phyloP scores from a whole-genome alignment of 2,329 filamentous ascomycete species.

The Iodosphaeria phyllophila region DNA sequence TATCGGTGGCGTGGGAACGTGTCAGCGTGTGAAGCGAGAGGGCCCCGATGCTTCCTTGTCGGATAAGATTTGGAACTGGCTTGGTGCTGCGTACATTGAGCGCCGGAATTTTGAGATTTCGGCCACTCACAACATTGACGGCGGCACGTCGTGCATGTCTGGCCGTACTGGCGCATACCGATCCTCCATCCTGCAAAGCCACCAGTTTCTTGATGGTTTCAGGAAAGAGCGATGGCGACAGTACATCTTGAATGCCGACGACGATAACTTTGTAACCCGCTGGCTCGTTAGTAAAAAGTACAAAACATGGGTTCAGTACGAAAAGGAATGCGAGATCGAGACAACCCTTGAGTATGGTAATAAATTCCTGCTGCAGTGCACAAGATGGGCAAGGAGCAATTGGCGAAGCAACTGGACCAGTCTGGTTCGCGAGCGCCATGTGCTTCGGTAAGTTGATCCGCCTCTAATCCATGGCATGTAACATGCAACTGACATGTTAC shows the following conservation, averaged over 20 bases:
- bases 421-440: constrained; percentile 62
- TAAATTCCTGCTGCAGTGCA: constrained; percentile 85
- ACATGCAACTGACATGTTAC: no score
- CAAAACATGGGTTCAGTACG: constrained; percentile 93
- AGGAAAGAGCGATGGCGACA: constrained; percentile 79
- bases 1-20: constrained; percentile 84
- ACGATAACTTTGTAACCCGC: constrained; percentile 94
- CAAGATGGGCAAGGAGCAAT: constrained; percentile 90
- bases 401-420: constrained; percentile 95
- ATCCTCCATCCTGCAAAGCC: constrained; percentile 69
- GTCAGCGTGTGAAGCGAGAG: constrained; percentile 64
- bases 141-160: constrained; percentile 91
- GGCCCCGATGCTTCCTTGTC: constrained; percentile 36
- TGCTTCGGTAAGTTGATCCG: constrained; percentile 59
- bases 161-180: constrained; percentile 86
- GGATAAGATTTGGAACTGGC: constrained; percentile 63
- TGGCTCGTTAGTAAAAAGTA: constrained; percentile 86
- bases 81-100: constrained; percentile 83
- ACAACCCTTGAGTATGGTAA: constrained; percentile 79
- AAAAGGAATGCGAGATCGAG: constrained; percentile 75
- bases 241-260: constrained; percentile 85
- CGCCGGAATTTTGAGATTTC: constrained; percentile 94
- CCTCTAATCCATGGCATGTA: no score
- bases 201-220: constrained; percentile 74
- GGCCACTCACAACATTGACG: constrained; percentile 85